A percentile compares a stretch with the other conserved stretches of the same genome.
Conservation (phyloP, 495 filamentous ascomycete species). For the Sporormia fimetaria region DNA sequence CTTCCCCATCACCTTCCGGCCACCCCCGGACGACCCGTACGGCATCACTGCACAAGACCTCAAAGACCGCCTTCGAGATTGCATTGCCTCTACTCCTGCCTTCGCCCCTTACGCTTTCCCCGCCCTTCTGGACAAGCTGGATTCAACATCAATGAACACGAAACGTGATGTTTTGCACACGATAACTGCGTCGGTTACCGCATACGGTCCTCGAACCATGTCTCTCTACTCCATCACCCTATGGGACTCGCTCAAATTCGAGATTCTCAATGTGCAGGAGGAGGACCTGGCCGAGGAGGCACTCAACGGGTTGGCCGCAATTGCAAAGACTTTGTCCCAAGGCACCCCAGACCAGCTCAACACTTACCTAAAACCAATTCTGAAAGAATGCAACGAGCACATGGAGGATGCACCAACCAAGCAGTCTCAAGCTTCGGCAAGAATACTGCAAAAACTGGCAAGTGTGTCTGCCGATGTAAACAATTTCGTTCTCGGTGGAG, state of each 20-base stretch:
- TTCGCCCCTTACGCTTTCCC: constrained; percentile 63
- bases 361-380: constrained; percentile 51
- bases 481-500: constrained; percentile 42
- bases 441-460: constrained; percentile 48
- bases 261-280: constrained; percentile 63
- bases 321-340: constrained; percentile 48
- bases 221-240: constrained; percentile 56
- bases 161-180: constrained; percentile 67
- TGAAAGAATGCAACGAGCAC: constrained; percentile 60
- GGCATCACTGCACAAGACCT: constrained; percentile 64
- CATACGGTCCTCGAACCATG: constrained; percentile 52
- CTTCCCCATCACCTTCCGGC: constrained; percentile 67
- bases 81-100: constrained; percentile 54
- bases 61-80: constrained; percentile 57
- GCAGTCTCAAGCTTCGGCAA: constrained; percentile 57
- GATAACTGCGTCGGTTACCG: constrained; percentile 47
- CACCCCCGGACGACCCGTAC: constrained; percentile 64
- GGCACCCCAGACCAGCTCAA: constrained; percentile 44
- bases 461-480: constrained; percentile 45
- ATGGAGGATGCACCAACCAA: constrained; percentile 67
- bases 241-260: constrained; percentile 66
- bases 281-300: constrained; percentile 57
- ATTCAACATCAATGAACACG: constrained; percentile 62
- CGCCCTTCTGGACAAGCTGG: constrained; percentile 60
- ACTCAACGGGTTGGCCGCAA: constrained; percentile 42